Percentiles rank a stretch among this genome's conserved stretches.
Evolutionary conservation across 2,329 filamentous ascomycete genomes (phyloP).

Genomic region (Penicillium sp.): DNA sequence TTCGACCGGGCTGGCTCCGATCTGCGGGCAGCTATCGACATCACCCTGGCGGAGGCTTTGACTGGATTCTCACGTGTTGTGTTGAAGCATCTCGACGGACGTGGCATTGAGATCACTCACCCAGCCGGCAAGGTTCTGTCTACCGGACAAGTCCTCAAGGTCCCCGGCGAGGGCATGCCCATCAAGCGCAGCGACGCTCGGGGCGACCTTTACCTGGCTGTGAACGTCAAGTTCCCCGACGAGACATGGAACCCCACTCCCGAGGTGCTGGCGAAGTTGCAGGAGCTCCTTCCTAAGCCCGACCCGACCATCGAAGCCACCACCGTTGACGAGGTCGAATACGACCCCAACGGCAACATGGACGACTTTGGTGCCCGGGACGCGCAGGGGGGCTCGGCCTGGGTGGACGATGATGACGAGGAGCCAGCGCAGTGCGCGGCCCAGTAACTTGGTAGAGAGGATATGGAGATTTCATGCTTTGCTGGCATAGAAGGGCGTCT

Average conservation of each 20-base stretch:
- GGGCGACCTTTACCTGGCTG: conserved; percentile 83
- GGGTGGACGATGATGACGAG: conserved; percentile 52
- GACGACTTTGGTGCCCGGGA: conserved; percentile 63
- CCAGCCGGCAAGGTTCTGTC: conserved; percentile 78
- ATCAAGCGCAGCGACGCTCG: conserved; percentile 78
- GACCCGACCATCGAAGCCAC: conserved; percentile 66
- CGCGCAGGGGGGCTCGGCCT: conserved; percentile 44
- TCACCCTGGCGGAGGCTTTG: conserved; percentile 81
- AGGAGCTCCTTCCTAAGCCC: conserved; percentile 71
- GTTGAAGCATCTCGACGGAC: conserved; percentile 87
- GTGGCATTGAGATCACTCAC: conserved; percentile 80
- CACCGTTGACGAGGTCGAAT: conserved; percentile 83
- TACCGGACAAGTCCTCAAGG: conserved; percentile 81
- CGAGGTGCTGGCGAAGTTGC: conserved; percentile 68
- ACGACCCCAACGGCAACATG: conserved; percentile 78
- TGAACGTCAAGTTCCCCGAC: conserved; percentile 86
- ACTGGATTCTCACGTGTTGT: conserved; percentile 89
- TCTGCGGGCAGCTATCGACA: conserved; percentile 75
- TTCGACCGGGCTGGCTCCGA: conserved; percentile 86
- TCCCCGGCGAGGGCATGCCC: conserved; percentile 92
- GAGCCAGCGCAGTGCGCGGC: conserved; percentile 52
- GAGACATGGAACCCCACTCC: conserved; percentile 78
- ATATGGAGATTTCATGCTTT: conserved; percentile 8
- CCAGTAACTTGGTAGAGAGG: conserved; percentile 39
- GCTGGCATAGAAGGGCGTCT: conserved; percentile 36